These are phyloP conservation scores for Austroboletus niveus DNA, from an alignment of 1,284 basidiomycete species.

Conservation along the genomic window DNA sequence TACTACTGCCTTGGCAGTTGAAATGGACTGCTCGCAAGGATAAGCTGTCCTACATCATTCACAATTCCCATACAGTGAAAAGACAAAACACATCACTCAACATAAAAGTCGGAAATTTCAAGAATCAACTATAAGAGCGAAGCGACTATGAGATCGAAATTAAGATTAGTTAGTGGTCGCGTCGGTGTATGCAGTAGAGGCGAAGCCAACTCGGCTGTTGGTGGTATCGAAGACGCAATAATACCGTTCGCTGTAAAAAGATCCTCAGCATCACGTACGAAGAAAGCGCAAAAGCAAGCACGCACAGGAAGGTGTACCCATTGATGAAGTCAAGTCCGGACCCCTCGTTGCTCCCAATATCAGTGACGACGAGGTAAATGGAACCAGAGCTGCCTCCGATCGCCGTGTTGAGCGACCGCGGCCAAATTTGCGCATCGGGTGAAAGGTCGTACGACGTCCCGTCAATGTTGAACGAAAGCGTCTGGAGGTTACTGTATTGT, in stretches of 20 bases:
- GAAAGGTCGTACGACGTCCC: conserved; percentile 37
- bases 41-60: too few relatives aligned
- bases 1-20: too few relatives aligned
- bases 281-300: too few relatives aligned
- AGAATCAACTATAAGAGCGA: too few relatives aligned
- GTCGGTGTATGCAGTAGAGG: not conserved
- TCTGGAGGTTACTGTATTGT: conserved; percentile 41
- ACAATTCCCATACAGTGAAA: too few relatives aligned
- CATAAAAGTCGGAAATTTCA: too few relatives aligned
- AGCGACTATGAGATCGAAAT: too few relatives aligned
- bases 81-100: too few relatives aligned
- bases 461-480: conserved; percentile 43
- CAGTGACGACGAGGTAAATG: conserved; percentile 46
- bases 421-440: conserved; percentile 55
- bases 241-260: too few relatives aligned
- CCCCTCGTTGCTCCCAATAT: conserved; percentile 28
- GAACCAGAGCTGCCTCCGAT: conserved; percentile 39
- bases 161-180: not conserved
- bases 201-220: not conserved
- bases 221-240: not conserved
- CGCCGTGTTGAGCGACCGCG: conserved; percentile 41
- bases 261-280: too few relatives aligned
- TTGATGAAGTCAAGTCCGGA: conserved; percentile 8
- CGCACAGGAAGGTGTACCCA: too few relatives aligned
- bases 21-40: too few relatives aligned